These are phyloP conservation scores for Podaxis sp. DNA, from an alignment of 768 basidiomycete species.

Conservation along the genomic window DNA sequence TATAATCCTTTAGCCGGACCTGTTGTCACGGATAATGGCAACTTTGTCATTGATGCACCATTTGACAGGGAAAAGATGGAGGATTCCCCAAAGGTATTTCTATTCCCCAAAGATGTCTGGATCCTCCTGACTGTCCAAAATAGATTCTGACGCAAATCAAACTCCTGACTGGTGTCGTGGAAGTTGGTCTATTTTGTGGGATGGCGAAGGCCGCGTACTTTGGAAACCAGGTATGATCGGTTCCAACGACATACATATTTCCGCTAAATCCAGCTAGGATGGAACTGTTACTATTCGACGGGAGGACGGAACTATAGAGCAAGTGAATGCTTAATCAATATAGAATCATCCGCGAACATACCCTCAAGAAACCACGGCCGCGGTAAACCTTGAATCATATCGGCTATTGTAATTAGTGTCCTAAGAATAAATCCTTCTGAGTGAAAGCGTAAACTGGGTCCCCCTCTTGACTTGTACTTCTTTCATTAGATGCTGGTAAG, in stretches of 20 bases:
- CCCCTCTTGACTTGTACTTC: neutral
- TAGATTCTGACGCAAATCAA: conserved; percentile 82
- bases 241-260: neutral
- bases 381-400: neutral
- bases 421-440: neutral
- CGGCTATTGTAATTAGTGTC: neutral
- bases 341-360: neutral
- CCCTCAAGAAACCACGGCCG: neutral
- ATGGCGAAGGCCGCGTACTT: conserved; percentile 98
- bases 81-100: conserved; percentile 56
- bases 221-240: conserved; percentile 62
- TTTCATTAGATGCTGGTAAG: neutral
- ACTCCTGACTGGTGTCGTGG: conserved; percentile 96
- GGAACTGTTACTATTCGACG: conserved; percentile 65
- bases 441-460: conserved; percentile 1
- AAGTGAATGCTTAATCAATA: conserved; percentile 10
- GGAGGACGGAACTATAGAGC: conserved; percentile 36
- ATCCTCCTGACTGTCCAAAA: neutral
- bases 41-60: conserved; percentile 96
- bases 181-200: conserved; percentile 94
- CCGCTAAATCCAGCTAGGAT: conserved; percentile 36
- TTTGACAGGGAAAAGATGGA: conserved; percentile 68
- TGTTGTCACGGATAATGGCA: conserved; percentile 95
- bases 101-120: neutral
- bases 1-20: conserved; percentile 64